Evolutionary conservation across 257 asterid genomes (phyloP).

Genomic region (Solanum paucissectum): DNA sequence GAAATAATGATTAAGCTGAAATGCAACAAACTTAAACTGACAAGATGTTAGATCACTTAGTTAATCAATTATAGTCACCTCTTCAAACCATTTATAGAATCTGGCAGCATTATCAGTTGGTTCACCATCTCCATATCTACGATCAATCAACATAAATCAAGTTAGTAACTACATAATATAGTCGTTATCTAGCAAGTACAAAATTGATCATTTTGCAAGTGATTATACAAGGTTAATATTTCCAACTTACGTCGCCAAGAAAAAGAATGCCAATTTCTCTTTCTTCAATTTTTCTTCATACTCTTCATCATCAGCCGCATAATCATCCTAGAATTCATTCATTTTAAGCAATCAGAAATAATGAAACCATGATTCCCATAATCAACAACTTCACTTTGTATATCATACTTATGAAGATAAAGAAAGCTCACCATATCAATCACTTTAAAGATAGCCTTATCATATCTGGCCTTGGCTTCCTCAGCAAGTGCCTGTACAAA

Average conservation of each 20-base stretch:
- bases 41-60: background rate
- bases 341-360: constrained; percentile 1
- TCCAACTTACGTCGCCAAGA: constrained; percentile 82
- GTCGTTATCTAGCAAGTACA: background rate
- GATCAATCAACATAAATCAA: constrained; percentile 41
- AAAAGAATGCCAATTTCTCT: constrained; percentile 70
- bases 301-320: constrained; percentile 92
- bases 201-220: background rate
- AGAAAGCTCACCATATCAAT: constrained; percentile 60
- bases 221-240: background rate
- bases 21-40: background rate
- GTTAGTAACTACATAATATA: constrained; percentile 5
- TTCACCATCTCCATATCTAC: constrained; percentile 98
- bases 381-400: background rate
- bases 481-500: constrained; percentile 72
- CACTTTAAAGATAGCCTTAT: constrained; percentile 62
- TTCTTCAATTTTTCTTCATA: constrained; percentile 87
- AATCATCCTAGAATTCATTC: constrained; percentile 62
- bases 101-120: constrained; percentile 99
- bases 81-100: constrained; percentile 90
- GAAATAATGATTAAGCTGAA: constrained; percentile 1
- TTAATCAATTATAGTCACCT: constrained; percentile 35
- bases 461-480: constrained; percentile 91
- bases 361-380: background rate
- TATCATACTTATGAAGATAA: background rate